Conservation (phyloP, 352 stramenopile genomes). For the Globisporangium paddicum region DNA sequence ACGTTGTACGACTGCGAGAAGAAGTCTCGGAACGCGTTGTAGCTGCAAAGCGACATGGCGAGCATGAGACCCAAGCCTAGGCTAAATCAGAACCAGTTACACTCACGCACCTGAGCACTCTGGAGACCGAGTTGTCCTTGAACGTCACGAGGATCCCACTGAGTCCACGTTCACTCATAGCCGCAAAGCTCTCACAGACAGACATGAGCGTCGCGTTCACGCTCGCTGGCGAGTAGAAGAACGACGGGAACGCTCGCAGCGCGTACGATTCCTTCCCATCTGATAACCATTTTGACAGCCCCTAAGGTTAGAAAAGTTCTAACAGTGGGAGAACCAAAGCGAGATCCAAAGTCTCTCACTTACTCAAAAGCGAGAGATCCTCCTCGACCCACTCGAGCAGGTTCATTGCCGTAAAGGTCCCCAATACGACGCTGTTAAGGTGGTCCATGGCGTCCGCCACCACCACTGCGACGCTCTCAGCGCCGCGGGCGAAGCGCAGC, state of each 20-base stretch:
- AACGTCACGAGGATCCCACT: conserved; percentile 23
- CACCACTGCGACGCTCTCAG: conserved; percentile 33
- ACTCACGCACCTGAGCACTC: conserved; percentile 11
- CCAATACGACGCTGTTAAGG: conserved; percentile 26
- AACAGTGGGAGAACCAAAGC: conserved; percentile 14
- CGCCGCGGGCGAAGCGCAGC: conserved; percentile 44
- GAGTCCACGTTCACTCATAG: conserved; percentile 25
- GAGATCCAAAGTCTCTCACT: conserved; percentile 4
- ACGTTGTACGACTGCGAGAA: conserved; percentile 17
- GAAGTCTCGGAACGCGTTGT: conserved; percentile 19
- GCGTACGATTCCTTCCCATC: conserved; percentile 27
- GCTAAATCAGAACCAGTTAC: neutral
- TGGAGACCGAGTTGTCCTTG: conserved; percentile 7
- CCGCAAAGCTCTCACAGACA: conserved; percentile 32
- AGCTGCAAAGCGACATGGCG: neutral
- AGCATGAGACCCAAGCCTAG: neutral
- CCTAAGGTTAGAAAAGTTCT: neutral
- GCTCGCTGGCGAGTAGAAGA: conserved; percentile 38
- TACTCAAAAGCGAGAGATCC: conserved; percentile 57
- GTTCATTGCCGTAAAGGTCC: conserved; percentile 34
- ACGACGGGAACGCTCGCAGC: conserved; percentile 39
- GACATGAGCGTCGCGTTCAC: conserved; percentile 16
- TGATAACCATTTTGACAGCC: neutral
- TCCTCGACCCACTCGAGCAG: conserved; percentile 50
- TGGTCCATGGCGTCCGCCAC: conserved; percentile 20